Base-by-base conservation (phyloP, 148 eudicot species). In the Tetragonia tetragonoides region DNA sequence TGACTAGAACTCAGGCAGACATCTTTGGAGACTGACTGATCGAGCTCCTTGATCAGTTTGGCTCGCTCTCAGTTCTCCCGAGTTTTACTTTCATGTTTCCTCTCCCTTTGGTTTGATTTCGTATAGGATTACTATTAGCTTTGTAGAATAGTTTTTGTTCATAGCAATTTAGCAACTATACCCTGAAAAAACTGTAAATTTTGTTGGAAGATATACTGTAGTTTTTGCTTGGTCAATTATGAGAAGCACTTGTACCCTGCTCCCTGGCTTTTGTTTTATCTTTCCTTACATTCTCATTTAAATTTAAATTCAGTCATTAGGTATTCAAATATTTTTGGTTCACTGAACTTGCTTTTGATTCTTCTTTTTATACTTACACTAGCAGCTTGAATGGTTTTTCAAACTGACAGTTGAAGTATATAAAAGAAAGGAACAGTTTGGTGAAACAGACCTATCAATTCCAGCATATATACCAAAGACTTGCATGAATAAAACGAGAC, bases 1-100 rank as follows among this genome's bases (percentile, higher is more conserved):
- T 83, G 54, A 85, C 92, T 64, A 87, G 98, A 88, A 94, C 98
- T 62, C 92, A 87, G 23, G 95, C 90, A 65, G 77, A 54, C 23
- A 73, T 54, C 20, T 78, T 94, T 49, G 53, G 94, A 92, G 72
- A 79, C 86, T 77, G 89, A 84, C 73, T 84, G 77, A 59, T 86
- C 78, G n/a, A 63, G 81, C 82, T 80, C 90, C 91, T 81, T 91
- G 75, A 73, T 62, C 47, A 62, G 1, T 49, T 53, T 24, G 10
- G 16, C 40, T 24, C 23, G 16, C 40, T 24, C 23, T n/a, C 17
- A 2, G 53, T 34, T 56, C 17, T 1, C 44, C 47, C 0, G 7
- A 78, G 44, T 64, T 18, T 38, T 49, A 20, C 56, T 20, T 77
- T 4, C 0, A 67, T 41, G 53, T 70, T 47, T 38, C 73, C 41